Conservation (phyloP, 345 rosid species). For the Syzygium aromaticum region DNA sequence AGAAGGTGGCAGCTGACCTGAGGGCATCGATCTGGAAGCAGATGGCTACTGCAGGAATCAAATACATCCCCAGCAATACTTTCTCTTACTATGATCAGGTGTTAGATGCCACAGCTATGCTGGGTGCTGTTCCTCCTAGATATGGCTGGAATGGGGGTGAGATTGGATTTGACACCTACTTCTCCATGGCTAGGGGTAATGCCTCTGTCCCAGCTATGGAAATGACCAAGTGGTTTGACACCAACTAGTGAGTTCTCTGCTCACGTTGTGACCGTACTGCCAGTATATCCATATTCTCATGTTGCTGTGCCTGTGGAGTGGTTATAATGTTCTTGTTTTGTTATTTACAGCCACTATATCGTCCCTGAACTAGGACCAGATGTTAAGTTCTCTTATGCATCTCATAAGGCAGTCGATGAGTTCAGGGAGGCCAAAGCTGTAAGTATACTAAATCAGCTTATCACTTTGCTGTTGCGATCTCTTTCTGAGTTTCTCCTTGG, state of each 20-base stretch:
- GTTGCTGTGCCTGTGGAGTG: not conserved
- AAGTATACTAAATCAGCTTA: slow-evolving; percentile 7
- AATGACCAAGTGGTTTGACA: slow-evolving; percentile 99
- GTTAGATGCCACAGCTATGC: slow-evolving; percentile 89
- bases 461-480: not conserved
- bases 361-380: slow-evolving; percentile 97
- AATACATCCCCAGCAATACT: slow-evolving; percentile 90
- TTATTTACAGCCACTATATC: slow-evolving; percentile 68
- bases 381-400: slow-evolving; percentile 75
- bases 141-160: slow-evolving; percentile 82
- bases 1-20: slow-evolving; percentile 79
- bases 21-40: slow-evolving; percentile 87
- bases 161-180: slow-evolving; percentile 73
- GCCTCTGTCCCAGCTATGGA: slow-evolving; percentile 98
- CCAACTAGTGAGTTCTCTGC: slow-evolving; percentile 66
- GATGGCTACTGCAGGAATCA: slow-evolving; percentile 85
- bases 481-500: not conserved
- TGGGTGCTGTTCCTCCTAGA: slow-evolving; percentile 88
- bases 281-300: not conserved
- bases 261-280: not conserved
- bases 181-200: slow-evolving; percentile 98
- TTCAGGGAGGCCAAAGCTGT: slow-evolving; percentile 96
- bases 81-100: slow-evolving; percentile 88
- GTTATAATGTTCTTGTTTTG: not conserved
- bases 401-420: slow-evolving; percentile 88